phyloP scores from a whole-genome alignment of 2,329 filamentous ascomycete species.

The Phoma sp. region DNA sequence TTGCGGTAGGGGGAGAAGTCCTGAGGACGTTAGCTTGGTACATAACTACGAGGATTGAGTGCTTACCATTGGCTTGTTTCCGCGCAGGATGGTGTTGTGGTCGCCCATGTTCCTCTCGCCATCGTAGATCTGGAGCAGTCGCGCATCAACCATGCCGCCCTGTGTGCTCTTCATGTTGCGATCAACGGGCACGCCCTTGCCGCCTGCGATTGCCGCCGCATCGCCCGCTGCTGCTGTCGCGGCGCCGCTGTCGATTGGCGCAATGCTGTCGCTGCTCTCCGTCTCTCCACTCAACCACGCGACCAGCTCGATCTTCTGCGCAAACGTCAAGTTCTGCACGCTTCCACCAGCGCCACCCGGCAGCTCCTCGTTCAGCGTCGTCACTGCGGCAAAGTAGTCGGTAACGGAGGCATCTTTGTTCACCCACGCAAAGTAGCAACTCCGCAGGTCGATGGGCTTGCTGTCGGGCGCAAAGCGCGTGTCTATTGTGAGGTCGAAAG shows the following conservation, averaged over 20 bases:
- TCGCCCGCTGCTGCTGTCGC: conserved; percentile 55
- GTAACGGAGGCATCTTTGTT: conserved; percentile 90
- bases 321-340: conserved; percentile 89
- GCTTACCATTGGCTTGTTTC: conserved; percentile 84
- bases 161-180: conserved; percentile 47
- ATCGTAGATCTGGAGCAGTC: conserved; percentile 86
- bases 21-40: conserved; percentile 56
- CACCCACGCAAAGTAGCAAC: conserved; percentile 94
- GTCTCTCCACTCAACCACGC: conserved; percentile 92
- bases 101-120: conserved; percentile 92
- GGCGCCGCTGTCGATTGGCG: conserved; percentile 73
- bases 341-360: conserved; percentile 66
- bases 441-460: conserved; percentile 82
- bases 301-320: conserved; percentile 88
- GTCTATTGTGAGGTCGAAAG: conserved; percentile 72
- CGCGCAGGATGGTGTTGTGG: conserved; percentile 84
- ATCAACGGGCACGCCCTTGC: conserved; percentile 52
- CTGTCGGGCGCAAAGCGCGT: conserved; percentile 83
- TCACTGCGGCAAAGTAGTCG: conserved; percentile 87
- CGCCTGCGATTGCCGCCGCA: conserved; percentile 61
- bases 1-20: conserved; percentile 96
- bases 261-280: conserved; percentile 85
- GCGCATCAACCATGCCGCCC: conserved; percentile 69
- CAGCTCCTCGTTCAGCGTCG: conserved; percentile 81
- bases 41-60: not conserved